Evolutionary conservation across 2,329 filamentous ascomycete genomes (phyloP), one percentile per base, ranked within the genome.

Genomic region (Apiospora pterosperma): DNA sequence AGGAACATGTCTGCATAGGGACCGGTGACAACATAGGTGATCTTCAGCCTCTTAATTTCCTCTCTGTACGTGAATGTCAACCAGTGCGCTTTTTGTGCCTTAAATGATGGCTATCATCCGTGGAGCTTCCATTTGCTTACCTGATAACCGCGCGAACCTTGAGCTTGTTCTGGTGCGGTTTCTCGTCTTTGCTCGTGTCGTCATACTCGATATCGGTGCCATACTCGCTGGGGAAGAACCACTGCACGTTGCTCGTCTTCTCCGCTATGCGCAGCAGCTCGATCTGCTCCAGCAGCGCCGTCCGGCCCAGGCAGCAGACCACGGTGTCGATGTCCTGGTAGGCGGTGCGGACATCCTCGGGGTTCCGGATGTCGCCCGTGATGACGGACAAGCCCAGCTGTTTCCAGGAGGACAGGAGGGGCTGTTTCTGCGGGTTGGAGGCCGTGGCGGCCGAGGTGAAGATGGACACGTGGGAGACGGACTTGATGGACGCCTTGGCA

Each of bases 21-120:
- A 0, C 87, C 87, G 0, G 87, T 89, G 16, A 89, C 87, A 3
- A 89, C 77, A 71, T 87, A 88, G 0, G 87, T 88, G 66, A 84
- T 80, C 34, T 83, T 79, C 21, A 90, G 72, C 39, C 79, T 76
- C 63, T 79, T 77, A 34, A 82, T 71, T 12, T 79, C 73, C 25
- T 80, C 77, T 63, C 80, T 42, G 41, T 10, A 21, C n/a, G 19
- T 42, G 7, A 4, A 23, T 4, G 8, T 42, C 41, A 42, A 21
- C 10, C n/a, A 2, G 1, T 23, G 10, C 3, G n/a, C 41, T n/a
- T n/a, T n/a, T 41, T 21, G n/a, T n/a, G n/a, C n/a, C n/a, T n/a
- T n/a, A n/a, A n/a, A n/a, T n/a, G n/a, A n/a, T n/a, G n/a, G n/a
- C n/a, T 19, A 23, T 11, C 10, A 42, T 21, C 10, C 12, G n/a